These are phyloP conservation scores for Candida gorgasii DNA, from an alignment of 805 yeast genomes.

Conservation along the genomic window DNA sequence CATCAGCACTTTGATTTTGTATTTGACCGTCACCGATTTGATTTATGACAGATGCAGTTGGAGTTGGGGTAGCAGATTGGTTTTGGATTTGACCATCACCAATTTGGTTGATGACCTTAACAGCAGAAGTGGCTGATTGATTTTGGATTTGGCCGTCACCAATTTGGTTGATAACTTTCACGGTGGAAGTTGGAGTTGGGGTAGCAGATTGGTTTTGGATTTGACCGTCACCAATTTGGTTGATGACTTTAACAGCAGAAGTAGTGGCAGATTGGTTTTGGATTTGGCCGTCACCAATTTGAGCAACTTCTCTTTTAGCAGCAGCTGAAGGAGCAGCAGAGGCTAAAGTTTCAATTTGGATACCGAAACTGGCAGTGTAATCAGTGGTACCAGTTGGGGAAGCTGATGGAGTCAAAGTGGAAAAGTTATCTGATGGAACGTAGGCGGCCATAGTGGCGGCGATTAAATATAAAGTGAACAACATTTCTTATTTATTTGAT, in stretches of 20 bases:
- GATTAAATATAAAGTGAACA: slow-evolving; percentile 12
- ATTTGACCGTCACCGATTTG: slow-evolving; percentile 42
- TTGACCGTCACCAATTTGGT: slow-evolving; percentile 33
- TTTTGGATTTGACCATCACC: slow-evolving; percentile 51
- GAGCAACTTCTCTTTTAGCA: slow-evolving; percentile 36
- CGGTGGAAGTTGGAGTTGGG: slow-evolving; percentile 30
- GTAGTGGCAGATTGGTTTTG: slow-evolving; percentile 47
- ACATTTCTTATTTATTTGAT: slow-evolving; percentile 9
- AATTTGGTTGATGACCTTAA: slow-evolving; percentile 35
- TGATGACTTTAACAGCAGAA: slow-evolving; percentile 35
- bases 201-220: slow-evolving; percentile 31
- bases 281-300: slow-evolving; percentile 43
- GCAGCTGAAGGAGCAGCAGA: slow-evolving; percentile 22
- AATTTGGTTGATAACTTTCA: slow-evolving; percentile 39
- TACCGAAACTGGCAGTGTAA: slow-evolving; percentile 61
- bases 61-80: slow-evolving; percentile 37
- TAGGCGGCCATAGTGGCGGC: slow-evolving; percentile 54
- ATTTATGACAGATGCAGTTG: slow-evolving; percentile 29
- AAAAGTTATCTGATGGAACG: slow-evolving; percentile 67
- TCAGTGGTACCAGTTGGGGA: slow-evolving; percentile 49
- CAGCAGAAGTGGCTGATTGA: slow-evolving; percentile 42
- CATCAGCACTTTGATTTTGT: slow-evolving; percentile 26
- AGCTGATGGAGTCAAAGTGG: slow-evolving; percentile 67
- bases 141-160: slow-evolving; percentile 50
- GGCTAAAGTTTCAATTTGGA: slow-evolving; percentile 59